Conservation (phyloP, 805 yeast genomes). For the Diddensiella santjacobensis region DNA sequence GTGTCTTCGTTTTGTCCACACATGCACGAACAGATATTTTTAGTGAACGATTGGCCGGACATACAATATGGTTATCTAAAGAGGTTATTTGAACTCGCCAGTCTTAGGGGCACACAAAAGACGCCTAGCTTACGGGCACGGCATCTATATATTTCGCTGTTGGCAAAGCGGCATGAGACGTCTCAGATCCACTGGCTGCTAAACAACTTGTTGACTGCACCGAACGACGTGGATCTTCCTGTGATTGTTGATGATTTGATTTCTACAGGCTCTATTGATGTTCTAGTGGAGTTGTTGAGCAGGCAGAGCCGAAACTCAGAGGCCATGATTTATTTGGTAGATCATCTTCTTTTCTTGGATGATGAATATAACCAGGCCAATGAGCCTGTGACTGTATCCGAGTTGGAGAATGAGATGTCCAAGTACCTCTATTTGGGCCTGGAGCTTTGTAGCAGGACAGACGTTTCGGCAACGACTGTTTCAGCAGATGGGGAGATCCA, state of each 20-base stretch:
- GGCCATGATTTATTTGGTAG: conserved; percentile 31
- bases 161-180: conserved; percentile 23
- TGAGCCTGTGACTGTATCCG: not conserved
- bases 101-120: conserved; percentile 2
- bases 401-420: conserved; percentile 12
- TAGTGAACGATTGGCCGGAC: conserved; percentile 24
- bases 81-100: conserved; percentile 18
- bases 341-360: conserved; percentile 23
- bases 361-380: conserved; percentile 14
- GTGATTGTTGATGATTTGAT: conserved; percentile 28
- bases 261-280: conserved; percentile 25
- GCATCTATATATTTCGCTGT: conserved; percentile 20
- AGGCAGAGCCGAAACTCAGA: conserved; percentile 26
- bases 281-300: conserved; percentile 26
- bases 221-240: conserved; percentile 29
- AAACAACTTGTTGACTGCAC: conserved; percentile 31
- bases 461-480: not conserved
- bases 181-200: conserved; percentile 23
- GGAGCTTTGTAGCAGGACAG: conserved; percentile 21
- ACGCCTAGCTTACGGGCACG: conserved; percentile 19
- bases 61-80: conserved; percentile 26
- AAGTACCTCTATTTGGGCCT: conserved; percentile 24
- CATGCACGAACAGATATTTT: conserved; percentile 39
- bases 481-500: conserved; percentile 4
- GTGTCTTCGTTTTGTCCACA: conserved; percentile 38